Base-by-base conservation (phyloP, 768 basidiomycete species). In the Rhodotorula taiwanensis region DNA sequence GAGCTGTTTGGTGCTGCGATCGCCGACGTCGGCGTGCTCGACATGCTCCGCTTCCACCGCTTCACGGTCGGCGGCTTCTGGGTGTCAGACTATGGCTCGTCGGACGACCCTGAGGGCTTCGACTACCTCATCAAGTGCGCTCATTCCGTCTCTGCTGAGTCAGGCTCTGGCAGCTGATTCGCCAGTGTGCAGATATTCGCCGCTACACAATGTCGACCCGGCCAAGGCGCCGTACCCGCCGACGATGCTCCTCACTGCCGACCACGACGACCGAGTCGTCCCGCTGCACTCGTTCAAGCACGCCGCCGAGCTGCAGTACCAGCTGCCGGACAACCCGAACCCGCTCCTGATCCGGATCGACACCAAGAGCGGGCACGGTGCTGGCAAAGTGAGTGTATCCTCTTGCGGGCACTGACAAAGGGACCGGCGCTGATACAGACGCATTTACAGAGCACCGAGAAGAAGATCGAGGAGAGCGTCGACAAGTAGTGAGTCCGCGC, bases 21-120 rank as follows among this genome's bases (percentile, higher is more conserved):
- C 8, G 84, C 87, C 0, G 87, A 89, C 39, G 88, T 89, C 10
- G 89, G 89, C 1, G 88, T 90, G 3, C 78, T 84, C 66, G 88
- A 89, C 75, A 77, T 88, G 58, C 81, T 89, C 55, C 87, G 86
- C 79, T 88, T 87, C 75, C 80, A 83, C 52, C 81, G 84, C 69
- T 89, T 85, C 70, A 88, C 88, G 0, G 86, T 87, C 55, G 88
- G 88, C 80, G 80, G 81, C 64, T 84, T 85, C 9, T 91, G 89
- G 89, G 83, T 80, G 4, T 81, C 83, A 30, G 89, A 90, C 75
- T 90, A 85, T 60, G 88, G 88, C 23, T 77, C 86, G 72, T 85
- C 88, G 5, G 83, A 86, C 70, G 79, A 84, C 61, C 79, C 88
- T 5, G 78, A 83, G 18, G 87, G 88, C 67, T 91, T 91, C 71